Evolutionary conservation across 2,329 filamentous ascomycete species (phyloP).

Genomic region (Leptographium flavum): DNA sequence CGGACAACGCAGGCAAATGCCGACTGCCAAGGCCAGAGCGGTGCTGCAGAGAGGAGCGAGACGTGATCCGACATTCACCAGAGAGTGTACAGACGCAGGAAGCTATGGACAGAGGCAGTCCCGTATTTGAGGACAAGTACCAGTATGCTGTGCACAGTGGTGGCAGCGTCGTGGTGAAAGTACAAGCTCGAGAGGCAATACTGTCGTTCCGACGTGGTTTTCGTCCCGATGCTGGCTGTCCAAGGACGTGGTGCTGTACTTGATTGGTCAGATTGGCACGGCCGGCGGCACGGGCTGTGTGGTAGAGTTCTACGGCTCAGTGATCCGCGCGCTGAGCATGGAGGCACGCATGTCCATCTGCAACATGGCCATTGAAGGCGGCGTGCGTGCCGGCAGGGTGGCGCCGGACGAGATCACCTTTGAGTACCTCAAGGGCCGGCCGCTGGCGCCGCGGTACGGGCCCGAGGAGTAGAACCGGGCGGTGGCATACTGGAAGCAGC

Average conservation of each 20-base stretch:
- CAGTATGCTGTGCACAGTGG: too few relatives aligned
- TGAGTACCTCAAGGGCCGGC: conserved; percentile 84
- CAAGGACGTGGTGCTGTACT: conserved; percentile 88
- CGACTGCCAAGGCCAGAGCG: too few relatives aligned
- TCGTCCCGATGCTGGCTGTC: too few relatives aligned
- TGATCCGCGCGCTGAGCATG: conserved; percentile 81
- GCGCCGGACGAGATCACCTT: conserved; percentile 90
- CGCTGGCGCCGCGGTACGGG: conserved; percentile 72
- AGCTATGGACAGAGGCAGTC: too few relatives aligned
- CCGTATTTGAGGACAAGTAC: too few relatives aligned
- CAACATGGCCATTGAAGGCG: conserved; percentile 98
- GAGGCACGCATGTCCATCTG: conserved; percentile 98
- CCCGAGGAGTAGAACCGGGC: conserved; percentile 85
- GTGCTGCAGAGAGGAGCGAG: too few relatives aligned
- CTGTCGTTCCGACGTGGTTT: too few relatives aligned
- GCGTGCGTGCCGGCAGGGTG: conserved; percentile 91
- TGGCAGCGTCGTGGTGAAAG: too few relatives aligned
- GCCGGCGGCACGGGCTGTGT: conserved; percentile 89
- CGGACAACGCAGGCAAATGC: too few relatives aligned
- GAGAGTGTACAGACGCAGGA: too few relatives aligned
- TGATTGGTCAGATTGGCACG: conserved; percentile 87
- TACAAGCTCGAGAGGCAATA: too few relatives aligned
- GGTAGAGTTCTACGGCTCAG: conserved; percentile 94
- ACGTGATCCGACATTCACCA: too few relatives aligned
- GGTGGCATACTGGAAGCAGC: conserved; percentile 70